A percentile compares a stretch with the other conserved stretches of the same genome.
phyloP scores from a whole-genome alignment of 305 asterid species.

The Solanum aculeatissimum region DNA sequence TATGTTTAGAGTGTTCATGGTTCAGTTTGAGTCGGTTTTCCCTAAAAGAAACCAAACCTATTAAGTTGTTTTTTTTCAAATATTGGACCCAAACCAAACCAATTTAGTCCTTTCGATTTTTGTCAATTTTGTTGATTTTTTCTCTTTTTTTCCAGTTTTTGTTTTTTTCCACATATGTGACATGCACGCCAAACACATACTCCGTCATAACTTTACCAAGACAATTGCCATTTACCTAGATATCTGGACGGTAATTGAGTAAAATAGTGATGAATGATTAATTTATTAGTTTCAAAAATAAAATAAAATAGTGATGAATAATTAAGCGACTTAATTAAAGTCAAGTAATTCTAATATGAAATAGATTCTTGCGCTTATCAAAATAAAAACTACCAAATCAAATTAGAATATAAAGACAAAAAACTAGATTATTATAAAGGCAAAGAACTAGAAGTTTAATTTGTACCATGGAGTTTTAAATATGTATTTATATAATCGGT shows the following conservation, averaged over 20 bases:
- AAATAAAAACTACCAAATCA: not conserved
- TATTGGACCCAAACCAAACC: not conserved
- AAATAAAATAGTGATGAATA: not conserved
- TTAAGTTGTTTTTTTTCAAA: not conserved
- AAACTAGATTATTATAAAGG: not conserved
- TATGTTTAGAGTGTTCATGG: not conserved
- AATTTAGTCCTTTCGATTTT: not conserved
- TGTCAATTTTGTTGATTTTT: not conserved
- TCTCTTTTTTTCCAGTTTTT: not conserved
- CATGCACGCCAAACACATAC: not conserved
- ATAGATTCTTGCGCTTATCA: not conserved
- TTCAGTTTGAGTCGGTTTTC: not conserved
- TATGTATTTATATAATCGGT: not conserved
- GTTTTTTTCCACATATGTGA: not conserved
- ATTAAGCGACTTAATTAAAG: not conserved
- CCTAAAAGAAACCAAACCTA: not conserved
- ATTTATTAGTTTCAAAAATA: not conserved
- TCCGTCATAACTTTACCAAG: not conserved
- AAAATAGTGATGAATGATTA: not conserved
- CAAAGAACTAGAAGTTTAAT: not conserved
- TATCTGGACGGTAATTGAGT: not conserved
- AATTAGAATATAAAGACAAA: not conserved
- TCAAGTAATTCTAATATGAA: not conserved
- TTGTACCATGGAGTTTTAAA: not conserved
- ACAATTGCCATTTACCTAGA: not conserved